Conservation (phyloP, 441 rosid genomes). For the Rhodomyrtus psidioides region DNA sequence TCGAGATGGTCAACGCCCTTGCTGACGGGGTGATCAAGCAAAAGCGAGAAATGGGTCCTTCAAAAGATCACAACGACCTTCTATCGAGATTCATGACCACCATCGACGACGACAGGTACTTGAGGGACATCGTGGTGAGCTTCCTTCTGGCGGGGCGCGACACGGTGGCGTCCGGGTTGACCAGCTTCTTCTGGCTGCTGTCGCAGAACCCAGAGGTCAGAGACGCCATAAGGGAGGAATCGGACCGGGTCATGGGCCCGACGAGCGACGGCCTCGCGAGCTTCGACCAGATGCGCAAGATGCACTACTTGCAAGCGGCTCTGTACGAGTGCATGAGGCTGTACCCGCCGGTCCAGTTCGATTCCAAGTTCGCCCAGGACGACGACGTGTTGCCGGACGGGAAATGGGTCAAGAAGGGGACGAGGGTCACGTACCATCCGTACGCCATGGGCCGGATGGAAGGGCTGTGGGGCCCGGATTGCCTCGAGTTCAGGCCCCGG, state of each 20-base stretch:
- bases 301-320: slow-evolving; percentile 49
- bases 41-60: not conserved
- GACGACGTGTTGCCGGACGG: slow-evolving; percentile 47
- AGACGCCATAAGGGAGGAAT: slow-evolving; percentile 39
- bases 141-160: slow-evolving; percentile 62
- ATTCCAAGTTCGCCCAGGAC: slow-evolving; percentile 43
- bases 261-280: slow-evolving; percentile 8
- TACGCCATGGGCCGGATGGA: slow-evolving; percentile 68
- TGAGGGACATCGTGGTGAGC: slow-evolving; percentile 45
- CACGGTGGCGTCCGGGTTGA: slow-evolving; percentile 49
- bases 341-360: slow-evolving; percentile 54
- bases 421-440: slow-evolving; percentile 48
- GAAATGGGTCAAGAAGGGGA: slow-evolving; percentile 31
- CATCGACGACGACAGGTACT: slow-evolving; percentile 37
- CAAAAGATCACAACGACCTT: not conserved
- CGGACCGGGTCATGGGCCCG: slow-evolving; percentile 24
- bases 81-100: slow-evolving; percentile 50
- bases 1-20: not conserved
- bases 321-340: slow-evolving; percentile 45
- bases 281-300: slow-evolving; percentile 23
- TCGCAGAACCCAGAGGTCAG: slow-evolving; percentile 27
- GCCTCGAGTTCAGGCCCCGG: slow-evolving; percentile 36
- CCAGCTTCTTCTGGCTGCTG: slow-evolving; percentile 50
- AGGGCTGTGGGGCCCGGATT: slow-evolving; percentile 41
- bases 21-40: not conserved